Evolutionary conservation across 768 basidiomycete genomes (phyloP).

Genomic region (Hypholoma sublateritium): DNA sequence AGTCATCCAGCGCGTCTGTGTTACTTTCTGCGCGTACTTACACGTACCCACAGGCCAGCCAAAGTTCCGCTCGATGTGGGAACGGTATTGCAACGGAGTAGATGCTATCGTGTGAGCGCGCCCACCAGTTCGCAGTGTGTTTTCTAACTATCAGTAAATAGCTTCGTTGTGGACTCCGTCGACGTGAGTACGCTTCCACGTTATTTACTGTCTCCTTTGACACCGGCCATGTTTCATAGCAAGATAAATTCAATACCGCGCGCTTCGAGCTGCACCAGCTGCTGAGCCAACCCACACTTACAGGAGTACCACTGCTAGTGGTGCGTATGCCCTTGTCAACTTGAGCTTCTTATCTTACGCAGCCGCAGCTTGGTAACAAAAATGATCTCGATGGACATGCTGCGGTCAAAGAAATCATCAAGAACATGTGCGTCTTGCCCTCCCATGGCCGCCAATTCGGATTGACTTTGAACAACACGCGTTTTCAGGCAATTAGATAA

Average conservation of each 20-base stretch:
- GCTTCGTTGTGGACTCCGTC: conserved; percentile 90
- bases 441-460: background rate
- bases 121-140: conserved; percentile 1
- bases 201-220: background rate
- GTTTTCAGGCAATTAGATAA: conserved; percentile 68
- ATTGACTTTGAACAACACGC: too few relatives aligned
- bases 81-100: conserved; percentile 89
- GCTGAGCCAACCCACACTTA: conserved; percentile 61
- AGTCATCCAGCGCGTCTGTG: conserved; percentile 18
- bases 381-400: conserved; percentile 81
- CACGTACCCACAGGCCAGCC: conserved; percentile 65
- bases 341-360: background rate
- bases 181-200: conserved; percentile 60
- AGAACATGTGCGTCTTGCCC: conserved; percentile 56
- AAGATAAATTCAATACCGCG: conserved; percentile 79
- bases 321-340: conserved; percentile 41
- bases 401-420: conserved; percentile 81
- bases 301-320: conserved; percentile 78
- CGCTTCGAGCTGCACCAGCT: conserved; percentile 84
- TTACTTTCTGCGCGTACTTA: background rate
- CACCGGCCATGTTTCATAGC: conserved; percentile 37
- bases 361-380: conserved; percentile 81
- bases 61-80: conserved; percentile 95
- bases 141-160: conserved; percentile 1
- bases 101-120: conserved; percentile 83